phyloP scores from a whole-genome alignment of 2,329 filamentous ascomycete genomes.

The Colletotrichum musicola region DNA sequence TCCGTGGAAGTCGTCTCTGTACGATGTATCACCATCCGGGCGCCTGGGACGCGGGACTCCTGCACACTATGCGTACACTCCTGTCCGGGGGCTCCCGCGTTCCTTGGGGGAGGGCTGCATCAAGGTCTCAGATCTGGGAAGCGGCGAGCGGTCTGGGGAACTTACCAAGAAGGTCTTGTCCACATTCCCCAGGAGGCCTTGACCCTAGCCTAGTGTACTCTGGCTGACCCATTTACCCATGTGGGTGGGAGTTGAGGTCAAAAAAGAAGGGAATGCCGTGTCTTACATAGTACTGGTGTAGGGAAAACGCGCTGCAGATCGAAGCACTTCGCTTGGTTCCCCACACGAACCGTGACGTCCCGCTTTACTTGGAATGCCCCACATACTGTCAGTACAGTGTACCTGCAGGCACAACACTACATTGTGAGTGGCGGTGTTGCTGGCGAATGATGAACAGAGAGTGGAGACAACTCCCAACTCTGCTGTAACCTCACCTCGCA shows the following conservation, averaged over 20 bases:
- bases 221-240: background rate
- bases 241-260: background rate
- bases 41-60: too few relatives aligned
- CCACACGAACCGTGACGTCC: conserved; percentile 19
- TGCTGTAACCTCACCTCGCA: conserved; percentile 31
- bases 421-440: background rate
- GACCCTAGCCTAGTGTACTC: background rate
- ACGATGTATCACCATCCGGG: too few relatives aligned
- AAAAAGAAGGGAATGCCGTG: conserved; percentile 17
- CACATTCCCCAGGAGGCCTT: conserved; percentile 12
- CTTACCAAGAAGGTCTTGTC: background rate
- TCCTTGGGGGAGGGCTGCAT: too few relatives aligned
- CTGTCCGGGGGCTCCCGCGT: too few relatives aligned
- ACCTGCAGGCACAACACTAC: too few relatives aligned
- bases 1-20: too few relatives aligned
- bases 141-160: background rate
- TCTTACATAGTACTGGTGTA: background rate
- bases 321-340: conserved; percentile 1
- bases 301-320: conserved; percentile 13
- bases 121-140: background rate
- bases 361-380: background rate
- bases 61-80: too few relatives aligned
- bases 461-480: conserved; percentile 21
- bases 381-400: too few relatives aligned
- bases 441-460: conserved; percentile 7